These are phyloP conservation scores for Trypanosoma vivax DNA, from an alignment of 208 protist species.

Conservation along the genomic window DNA sequence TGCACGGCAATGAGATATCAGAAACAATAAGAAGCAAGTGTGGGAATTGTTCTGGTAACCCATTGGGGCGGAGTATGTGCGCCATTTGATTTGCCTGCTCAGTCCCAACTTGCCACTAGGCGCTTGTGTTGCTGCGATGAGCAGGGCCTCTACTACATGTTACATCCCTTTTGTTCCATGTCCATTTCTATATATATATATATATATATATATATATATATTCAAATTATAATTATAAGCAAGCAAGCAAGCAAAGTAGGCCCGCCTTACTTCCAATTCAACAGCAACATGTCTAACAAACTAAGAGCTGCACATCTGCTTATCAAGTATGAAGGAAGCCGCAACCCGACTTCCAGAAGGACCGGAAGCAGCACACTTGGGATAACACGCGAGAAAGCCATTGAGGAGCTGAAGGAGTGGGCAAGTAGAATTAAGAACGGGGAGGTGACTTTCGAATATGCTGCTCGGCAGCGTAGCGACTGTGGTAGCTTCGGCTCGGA, in stretches of 20 bases:
- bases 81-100: too few species aligned
- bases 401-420: conserved; percentile 71
- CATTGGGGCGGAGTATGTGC: too few species aligned
- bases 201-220: conserved; percentile 7
- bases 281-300: conserved; percentile 14
- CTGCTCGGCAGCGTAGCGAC: conserved; percentile 80
- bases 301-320: conserved; percentile 79
- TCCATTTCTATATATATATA: neutral
- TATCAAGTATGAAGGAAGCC: conserved; percentile 85
- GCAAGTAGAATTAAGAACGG: conserved; percentile 53
- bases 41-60: too few species aligned
- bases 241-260: neutral
- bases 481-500: conserved; percentile 75
- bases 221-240: too few species aligned
- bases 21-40: too few species aligned
- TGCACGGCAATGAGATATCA: too few species aligned
- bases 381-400: conserved; percentile 65
- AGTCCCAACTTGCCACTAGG: too few species aligned
- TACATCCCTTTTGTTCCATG: neutral
- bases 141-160: too few species aligned
- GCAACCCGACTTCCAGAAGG: conserved; percentile 86
- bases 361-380: conserved; percentile 52
- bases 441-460: conserved; percentile 74
- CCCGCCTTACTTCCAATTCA: neutral
- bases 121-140: too few species aligned